Conservation (phyloP, 2,329 filamentous ascomycete genomes). For the Phaeophleospora eucalypticola region DNA sequence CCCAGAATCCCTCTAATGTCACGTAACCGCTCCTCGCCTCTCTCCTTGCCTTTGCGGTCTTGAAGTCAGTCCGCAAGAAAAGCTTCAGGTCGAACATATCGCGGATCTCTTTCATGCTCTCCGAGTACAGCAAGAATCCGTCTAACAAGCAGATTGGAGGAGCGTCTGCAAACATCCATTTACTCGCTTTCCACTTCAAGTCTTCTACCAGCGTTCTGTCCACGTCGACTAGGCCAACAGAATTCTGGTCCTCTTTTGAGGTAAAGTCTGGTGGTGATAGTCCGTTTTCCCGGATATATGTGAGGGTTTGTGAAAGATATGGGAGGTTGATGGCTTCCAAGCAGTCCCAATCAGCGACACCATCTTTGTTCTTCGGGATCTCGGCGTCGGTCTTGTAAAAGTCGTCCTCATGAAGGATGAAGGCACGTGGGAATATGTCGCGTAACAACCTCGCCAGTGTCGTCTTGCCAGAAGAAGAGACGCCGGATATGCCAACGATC, state of each 20-base stretch:
- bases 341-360: constrained; percentile 88
- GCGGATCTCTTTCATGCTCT: constrained; percentile 51
- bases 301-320: constrained; percentile 62
- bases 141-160: constrained; percentile 68
- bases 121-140: constrained; percentile 79
- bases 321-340: constrained; percentile 70
- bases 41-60: constrained; percentile 59
- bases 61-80: constrained; percentile 68
- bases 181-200: constrained; percentile 27
- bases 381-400: constrained; percentile 81
- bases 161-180: constrained; percentile 27
- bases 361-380: constrained; percentile 49
- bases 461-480: constrained; percentile 91
- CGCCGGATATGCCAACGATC: constrained; percentile 79
- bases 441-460: constrained; percentile 82
- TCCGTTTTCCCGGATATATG: constrained; percentile 66
- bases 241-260: constrained; percentile 58
- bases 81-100: constrained; percentile 68
- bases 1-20: constrained; percentile 83
- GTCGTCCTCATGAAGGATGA: constrained; percentile 92
- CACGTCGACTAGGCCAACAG: constrained; percentile 42
- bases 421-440: constrained; percentile 67
- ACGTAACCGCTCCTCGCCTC: constrained; percentile 72
- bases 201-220: constrained; percentile 26
- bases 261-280: constrained; percentile 51